Conservation (phyloP, 495 filamentous ascomycete genomes). For the Penicillium maclennaniae region DNA sequence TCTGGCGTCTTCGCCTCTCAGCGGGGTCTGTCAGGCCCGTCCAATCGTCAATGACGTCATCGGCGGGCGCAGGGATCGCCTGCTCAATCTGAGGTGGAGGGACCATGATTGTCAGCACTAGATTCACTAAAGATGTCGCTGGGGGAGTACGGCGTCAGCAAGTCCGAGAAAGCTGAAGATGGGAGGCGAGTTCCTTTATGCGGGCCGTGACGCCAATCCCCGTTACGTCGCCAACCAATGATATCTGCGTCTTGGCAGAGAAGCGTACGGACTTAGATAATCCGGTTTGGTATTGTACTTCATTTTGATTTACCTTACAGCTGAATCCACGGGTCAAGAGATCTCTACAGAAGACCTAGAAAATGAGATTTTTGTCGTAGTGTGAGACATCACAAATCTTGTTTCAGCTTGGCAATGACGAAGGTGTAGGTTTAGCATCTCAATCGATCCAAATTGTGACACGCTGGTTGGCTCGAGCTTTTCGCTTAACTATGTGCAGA, state of each 20-base stretch:
- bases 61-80: conserved; percentile 5
- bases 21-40: conserved; percentile 32
- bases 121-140: conserved; percentile 1
- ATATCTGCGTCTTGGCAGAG: neutral
- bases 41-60: conserved; percentile 33
- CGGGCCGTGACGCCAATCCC: conserved; percentile 1
- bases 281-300: neutral
- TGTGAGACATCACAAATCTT: too few species aligned
- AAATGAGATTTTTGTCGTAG: neutral
- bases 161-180: neutral
- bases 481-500: too few species aligned
- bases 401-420: too few species aligned
- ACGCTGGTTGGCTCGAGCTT: too few species aligned
- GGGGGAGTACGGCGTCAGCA: neutral
- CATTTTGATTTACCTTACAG: neutral
- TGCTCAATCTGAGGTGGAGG: neutral
- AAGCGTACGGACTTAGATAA: conserved; percentile 5
- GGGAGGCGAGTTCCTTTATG: conserved; percentile 1
- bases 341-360: neutral
- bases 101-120: conserved; percentile 10
- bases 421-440: too few species aligned
- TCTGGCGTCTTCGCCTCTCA: conserved; percentile 40
- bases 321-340: neutral
- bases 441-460: too few species aligned
- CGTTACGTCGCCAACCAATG: conserved; percentile 2